A percentile compares a stretch with the other conserved stretches of the same genome.
Conservation (phyloP, 768 basidiomycete species). For the Leccinum longicurvipes region DNA sequence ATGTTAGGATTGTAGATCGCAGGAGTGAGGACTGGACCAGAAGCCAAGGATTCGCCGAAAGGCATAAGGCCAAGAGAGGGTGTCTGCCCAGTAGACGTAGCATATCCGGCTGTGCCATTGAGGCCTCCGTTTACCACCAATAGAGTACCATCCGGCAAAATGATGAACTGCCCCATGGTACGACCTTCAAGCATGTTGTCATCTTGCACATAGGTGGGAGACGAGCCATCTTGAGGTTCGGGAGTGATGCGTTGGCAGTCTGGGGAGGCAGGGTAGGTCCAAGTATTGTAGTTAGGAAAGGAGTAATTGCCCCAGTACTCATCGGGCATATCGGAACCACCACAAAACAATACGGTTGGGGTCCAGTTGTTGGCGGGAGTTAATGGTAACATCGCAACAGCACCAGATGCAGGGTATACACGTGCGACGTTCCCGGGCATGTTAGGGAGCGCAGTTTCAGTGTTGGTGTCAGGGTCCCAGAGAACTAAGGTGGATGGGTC, state of each 20-base stretch:
- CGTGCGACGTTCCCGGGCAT: conserved; percentile 75
- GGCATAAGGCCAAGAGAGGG: conserved; percentile 53
- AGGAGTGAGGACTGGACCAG: conserved; percentile 74
- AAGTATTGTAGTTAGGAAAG: conserved; percentile 69
- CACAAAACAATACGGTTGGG: conserved; percentile 87
- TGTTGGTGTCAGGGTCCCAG: conserved; percentile 55
- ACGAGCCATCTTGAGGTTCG: conserved; percentile 69
- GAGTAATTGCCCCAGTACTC: conserved; percentile 77
- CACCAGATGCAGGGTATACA: conserved; percentile 91
- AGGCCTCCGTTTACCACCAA: conserved; percentile 77
- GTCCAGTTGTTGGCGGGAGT: conserved; percentile 87
- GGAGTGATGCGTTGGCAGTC: conserved; percentile 86
- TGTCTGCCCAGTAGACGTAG: conserved; percentile 50
- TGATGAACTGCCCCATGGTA: conserved; percentile 93
- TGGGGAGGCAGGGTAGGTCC: conserved; percentile 62
- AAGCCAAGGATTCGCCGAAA: conserved; percentile 68
- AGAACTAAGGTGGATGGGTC: conserved; percentile 31
- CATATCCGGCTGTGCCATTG: conserved; percentile 90
- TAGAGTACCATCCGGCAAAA: conserved; percentile 72
- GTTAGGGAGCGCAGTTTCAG: conserved; percentile 59
- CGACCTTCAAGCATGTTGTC: conserved; percentile 73
- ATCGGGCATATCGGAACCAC: conserved; percentile 78
- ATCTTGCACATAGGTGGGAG: conserved; percentile 61
- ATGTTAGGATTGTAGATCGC: conserved; percentile 80
- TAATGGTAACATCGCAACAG: conserved; percentile 84